phyloP scores from a whole-genome alignment of 495 filamentous ascomycete species.

The Jackrogersella multiformis region DNA sequence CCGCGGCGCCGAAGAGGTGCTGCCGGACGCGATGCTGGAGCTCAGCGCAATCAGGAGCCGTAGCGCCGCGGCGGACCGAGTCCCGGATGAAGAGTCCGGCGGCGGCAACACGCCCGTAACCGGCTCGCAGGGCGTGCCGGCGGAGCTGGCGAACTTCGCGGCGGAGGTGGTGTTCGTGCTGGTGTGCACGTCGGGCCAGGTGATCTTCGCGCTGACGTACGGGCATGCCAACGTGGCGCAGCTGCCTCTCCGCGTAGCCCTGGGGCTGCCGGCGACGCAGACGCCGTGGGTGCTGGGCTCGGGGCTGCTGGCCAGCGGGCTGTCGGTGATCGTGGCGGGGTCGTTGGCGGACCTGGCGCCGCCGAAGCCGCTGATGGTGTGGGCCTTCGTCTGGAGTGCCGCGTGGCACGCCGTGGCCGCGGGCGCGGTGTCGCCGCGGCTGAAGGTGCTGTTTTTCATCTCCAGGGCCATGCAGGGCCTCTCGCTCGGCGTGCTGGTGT shows the following conservation, averaged over 20 bases:
- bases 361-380: slow-evolving; percentile 54
- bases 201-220: slow-evolving; percentile 58
- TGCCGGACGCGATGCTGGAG: slow-evolving; percentile 35
- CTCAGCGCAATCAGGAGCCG: slow-evolving; percentile 31
- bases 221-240: slow-evolving; percentile 57
- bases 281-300: slow-evolving; percentile 58
- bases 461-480: slow-evolving; percentile 67
- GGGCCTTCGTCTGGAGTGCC: slow-evolving; percentile 56
- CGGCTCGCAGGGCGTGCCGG: slow-evolving; percentile 48
- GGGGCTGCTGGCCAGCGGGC: slow-evolving; percentile 52
- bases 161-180: slow-evolving; percentile 55
- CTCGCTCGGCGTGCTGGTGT: slow-evolving; percentile 65
- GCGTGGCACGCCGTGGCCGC: slow-evolving; percentile 57
- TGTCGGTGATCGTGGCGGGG: slow-evolving; percentile 58
- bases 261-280: slow-evolving; percentile 52
- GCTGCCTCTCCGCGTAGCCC: slow-evolving; percentile 43
- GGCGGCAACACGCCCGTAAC: background rate
- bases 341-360: slow-evolving; percentile 56
- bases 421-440: slow-evolving; percentile 50
- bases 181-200: slow-evolving; percentile 56
- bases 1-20: slow-evolving; percentile 4
- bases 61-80: slow-evolving; percentile 6
- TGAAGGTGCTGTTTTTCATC: slow-evolving; percentile 61
- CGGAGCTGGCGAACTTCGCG: slow-evolving; percentile 49
- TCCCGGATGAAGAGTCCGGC: slow-evolving; percentile 16